Conservation (phyloP, 208 protist species). For the Leishmania major region DNA sequence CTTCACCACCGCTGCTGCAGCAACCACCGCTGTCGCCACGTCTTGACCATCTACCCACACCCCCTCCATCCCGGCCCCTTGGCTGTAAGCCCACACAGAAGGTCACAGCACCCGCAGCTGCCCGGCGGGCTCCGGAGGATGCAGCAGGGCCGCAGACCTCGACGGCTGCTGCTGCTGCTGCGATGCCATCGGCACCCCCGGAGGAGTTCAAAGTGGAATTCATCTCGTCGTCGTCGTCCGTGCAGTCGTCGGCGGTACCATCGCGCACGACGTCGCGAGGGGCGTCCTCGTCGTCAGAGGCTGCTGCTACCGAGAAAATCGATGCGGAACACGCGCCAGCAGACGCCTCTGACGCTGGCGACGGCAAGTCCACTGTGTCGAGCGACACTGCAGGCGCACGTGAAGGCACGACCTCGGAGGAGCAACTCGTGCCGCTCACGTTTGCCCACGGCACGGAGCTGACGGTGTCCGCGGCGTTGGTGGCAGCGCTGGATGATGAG, state of each 20-base stretch:
- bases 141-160: not conserved
- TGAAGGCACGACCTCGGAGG: not conserved
- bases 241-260: not conserved
- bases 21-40: not conserved
- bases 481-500: not conserved
- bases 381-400: not conserved
- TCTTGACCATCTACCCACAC: not conserved
- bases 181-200: slow-evolving; percentile 6
- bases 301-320: not conserved
- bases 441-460: slow-evolving; percentile 22
- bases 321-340: not conserved
- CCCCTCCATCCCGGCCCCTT: not conserved
- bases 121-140: not conserved
- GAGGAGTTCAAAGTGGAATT: slow-evolving; percentile 31
- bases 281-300: slow-evolving; percentile 1
- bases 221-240: slow-evolving; percentile 8
- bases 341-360: not conserved
- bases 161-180: not conserved
- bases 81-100: not conserved
- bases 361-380: not conserved
- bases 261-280: not conserved
- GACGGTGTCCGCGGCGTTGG: not conserved
- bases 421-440: not conserved
- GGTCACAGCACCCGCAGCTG: not conserved
- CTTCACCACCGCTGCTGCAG: not conserved